These are phyloP conservation scores for Kuraishia capsulata DNA, from an alignment of 805 yeast species.

Conservation along the genomic window DNA sequence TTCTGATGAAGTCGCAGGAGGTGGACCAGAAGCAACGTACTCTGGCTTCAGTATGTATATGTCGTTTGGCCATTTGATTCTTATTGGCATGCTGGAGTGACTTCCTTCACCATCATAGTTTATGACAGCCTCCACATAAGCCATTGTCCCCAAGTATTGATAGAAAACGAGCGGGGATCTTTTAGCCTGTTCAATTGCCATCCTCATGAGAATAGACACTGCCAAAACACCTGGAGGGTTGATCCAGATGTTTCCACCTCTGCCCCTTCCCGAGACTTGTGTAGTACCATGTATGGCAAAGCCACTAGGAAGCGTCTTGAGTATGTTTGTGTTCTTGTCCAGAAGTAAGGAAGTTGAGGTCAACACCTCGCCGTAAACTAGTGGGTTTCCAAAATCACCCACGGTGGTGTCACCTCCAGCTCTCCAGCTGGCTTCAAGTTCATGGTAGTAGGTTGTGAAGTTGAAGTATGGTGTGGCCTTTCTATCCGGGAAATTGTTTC, in stretches of 20 bases:
- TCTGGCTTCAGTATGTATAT: constrained; percentile 68
- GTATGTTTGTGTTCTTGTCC: constrained; percentile 57
- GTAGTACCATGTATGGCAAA: constrained; percentile 63
- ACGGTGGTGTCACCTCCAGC: constrained; percentile 14
- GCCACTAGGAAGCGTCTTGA: constrained; percentile 62
- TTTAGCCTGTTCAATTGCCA: constrained; percentile 36
- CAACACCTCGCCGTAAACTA: constrained; percentile 80
- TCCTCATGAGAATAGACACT: constrained; percentile 56
- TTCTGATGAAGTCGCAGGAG: constrained; percentile 4
- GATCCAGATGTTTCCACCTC: constrained; percentile 94
- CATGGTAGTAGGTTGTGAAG: constrained; percentile 41
- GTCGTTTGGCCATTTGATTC: constrained; percentile 97
- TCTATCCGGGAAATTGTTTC: constrained; percentile 33
- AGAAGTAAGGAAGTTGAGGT: constrained; percentile 79
- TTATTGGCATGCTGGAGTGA: constrained; percentile 67
- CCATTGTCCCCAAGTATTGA: constrained; percentile 79
- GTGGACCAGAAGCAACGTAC: constrained; percentile 30
- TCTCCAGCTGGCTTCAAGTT: constrained; percentile 26
- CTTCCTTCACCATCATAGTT: constrained; percentile 41
- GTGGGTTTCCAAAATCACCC: constrained; percentile 47
- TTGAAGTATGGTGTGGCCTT: constrained; percentile 68
- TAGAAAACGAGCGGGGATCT: constrained; percentile 62
- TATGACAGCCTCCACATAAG: constrained; percentile 69
- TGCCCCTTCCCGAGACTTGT: constrained; percentile 87
- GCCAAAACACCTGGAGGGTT: constrained; percentile 92